Conservation (phyloP, 2,329 filamentous ascomycete genomes). For the Trichoderma pleuroti region DNA sequence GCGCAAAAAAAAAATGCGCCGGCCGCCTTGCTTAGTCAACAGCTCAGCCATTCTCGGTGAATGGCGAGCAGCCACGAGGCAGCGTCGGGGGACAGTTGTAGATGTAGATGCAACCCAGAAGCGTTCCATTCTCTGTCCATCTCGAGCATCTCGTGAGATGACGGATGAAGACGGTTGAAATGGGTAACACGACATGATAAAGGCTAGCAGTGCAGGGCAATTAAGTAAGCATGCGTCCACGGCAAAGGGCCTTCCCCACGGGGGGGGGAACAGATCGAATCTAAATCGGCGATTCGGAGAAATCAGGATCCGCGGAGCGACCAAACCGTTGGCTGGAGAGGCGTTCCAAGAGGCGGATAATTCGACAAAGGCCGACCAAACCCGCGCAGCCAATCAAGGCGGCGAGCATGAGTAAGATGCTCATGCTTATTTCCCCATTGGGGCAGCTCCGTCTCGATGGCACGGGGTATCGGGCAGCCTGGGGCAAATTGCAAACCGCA, state of each 20-base stretch:
- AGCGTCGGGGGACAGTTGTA: neutral
- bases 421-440: constrained; percentile 14
- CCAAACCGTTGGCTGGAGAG: neutral
- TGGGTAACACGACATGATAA: neutral
- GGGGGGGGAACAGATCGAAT: constrained; percentile 5
- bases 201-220: neutral
- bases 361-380: constrained; percentile 6
- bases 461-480: constrained; percentile 3
- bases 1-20: constrained; percentile 13
- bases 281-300: constrained; percentile 16
- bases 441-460: neutral
- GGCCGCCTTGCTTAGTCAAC: constrained; percentile 14
- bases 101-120: neutral
- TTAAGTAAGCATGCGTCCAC: constrained; percentile 2
- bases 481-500: neutral
- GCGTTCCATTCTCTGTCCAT: neutral
- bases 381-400: constrained; percentile 5
- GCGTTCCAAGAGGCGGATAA: constrained; percentile 5
- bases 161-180: neutral
- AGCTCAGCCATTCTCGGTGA: neutral
- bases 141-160: neutral
- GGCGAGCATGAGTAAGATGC: neutral
- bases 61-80: neutral
- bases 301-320: constrained; percentile 5
- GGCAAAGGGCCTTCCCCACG: neutral